Evolutionary conservation across 2,329 filamentous ascomycete species (phyloP), one percentile per base, ranked within the genome.

Genomic region (Alternaria brassicae): DNA sequence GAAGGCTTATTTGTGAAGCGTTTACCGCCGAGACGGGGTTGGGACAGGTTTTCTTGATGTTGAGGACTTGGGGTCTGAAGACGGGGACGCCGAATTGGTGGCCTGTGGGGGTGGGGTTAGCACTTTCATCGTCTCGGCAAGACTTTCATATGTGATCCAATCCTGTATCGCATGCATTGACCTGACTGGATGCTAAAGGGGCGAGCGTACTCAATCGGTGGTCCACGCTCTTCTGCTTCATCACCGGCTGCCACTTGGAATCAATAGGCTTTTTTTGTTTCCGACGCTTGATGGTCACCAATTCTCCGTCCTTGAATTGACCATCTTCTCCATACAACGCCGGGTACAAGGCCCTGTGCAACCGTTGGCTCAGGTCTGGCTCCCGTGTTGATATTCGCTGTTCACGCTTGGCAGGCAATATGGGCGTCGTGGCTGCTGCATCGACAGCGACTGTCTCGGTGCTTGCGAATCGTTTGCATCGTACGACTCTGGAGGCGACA

Each of bases 11-110:
- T 80, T 96, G 92, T 56, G 86, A 80, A 51, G 84, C 77, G 68
- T 89, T 88, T 70, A 96, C 83, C 58, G 85, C 78, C 36, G 83
- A 82, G 72, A 98, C 81, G 21, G 93, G 89, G 72, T 93, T 84
- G 57, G 87, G 86, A 79, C 85, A 86, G 56, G 80, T 78, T 57
- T 82, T 79, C 57, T 82, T 81, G 50, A 85, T 79, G 9, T 87
- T 86, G 32, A 85, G 83, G 12, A 85, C 80, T 12, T 86, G 39
- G 4, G 60, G 83, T 4, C 85, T 84, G 69, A 79, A 76, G 66
- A 81, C 74, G 64, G 86, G 82, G 60, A 81, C 80, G 68, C 83
- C 83, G 65, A 75, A 77, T n/a, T 61, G 65, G 28, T 64, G 45
- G 60, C 62, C 66, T 69, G 53, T 25, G 61, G 34, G 34, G 51